Percentiles rank a stretch among this genome's conserved stretches.
Conservation (phyloP, 2,329 filamentous ascomycete species). For the Exophiala mesophila region DNA sequence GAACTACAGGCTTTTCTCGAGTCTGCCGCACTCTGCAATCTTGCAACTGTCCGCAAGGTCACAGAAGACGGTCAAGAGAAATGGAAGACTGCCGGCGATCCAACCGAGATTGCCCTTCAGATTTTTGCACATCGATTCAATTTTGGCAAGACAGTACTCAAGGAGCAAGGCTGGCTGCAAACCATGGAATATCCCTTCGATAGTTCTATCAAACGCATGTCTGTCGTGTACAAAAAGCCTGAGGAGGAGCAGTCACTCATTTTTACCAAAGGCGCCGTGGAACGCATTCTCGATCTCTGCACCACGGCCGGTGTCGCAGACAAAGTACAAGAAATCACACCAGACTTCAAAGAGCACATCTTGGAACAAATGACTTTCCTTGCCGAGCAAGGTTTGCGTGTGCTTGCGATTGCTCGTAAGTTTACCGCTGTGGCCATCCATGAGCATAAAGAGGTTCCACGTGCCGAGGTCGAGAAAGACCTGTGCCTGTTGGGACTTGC, state of each 20-base stretch:
- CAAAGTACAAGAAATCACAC: slow-evolving; percentile 37
- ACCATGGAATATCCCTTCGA: slow-evolving; percentile 63
- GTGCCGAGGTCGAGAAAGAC: slow-evolving; percentile 48
- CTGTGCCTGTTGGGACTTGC: slow-evolving; percentile 56
- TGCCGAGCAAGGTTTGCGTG: slow-evolving; percentile 55
- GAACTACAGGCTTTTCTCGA: slow-evolving; percentile 49
- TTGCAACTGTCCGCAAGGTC: slow-evolving; percentile 47
- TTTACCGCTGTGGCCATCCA: slow-evolving; percentile 25
- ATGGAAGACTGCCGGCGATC: slow-evolving; percentile 59
- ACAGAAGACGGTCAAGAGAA: slow-evolving; percentile 32
- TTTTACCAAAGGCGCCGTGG: slow-evolving; percentile 60
- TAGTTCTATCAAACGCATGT: slow-evolving; percentile 62
- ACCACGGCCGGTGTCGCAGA: slow-evolving; percentile 41
- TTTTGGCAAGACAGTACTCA: slow-evolving; percentile 42
- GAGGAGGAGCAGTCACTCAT: slow-evolving; percentile 34
- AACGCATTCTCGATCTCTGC: slow-evolving; percentile 56
- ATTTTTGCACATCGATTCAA: slow-evolving; percentile 60
- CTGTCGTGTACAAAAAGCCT: slow-evolving; percentile 50
- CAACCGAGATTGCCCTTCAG: slow-evolving; percentile 63
- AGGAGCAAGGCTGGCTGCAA: slow-evolving; percentile 44
- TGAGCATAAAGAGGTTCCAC: slow-evolving; percentile 35
- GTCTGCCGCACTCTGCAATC: slow-evolving; percentile 52
- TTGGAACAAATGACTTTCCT: slow-evolving; percentile 54
- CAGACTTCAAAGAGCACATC: slow-evolving; percentile 41
- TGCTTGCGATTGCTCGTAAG: slow-evolving; percentile 52